Evolutionary conservation across 2,329 filamentous ascomycete genomes (phyloP), one percentile per base, ranked within the genome.

Genomic region (Cordyceps militaris): DNA sequence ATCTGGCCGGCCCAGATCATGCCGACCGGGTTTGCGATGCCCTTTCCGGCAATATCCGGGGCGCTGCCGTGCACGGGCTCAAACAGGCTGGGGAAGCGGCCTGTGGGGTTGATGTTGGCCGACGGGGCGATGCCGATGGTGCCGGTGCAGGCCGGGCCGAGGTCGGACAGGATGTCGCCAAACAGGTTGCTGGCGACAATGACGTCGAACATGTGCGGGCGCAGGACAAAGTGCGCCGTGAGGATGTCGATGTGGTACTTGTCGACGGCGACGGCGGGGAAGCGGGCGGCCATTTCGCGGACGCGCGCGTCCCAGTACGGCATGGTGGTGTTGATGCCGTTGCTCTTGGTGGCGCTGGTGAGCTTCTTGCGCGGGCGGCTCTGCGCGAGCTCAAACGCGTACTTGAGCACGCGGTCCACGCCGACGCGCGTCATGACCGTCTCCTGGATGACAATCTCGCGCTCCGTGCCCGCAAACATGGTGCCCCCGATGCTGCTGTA

Each of bases 61-160:
- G 87, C 88, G 54, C 67, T 82, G 75, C 86, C 87, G 67, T 91
- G 87, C 56, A 91, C 88, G 4, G 87, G 87, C 73, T 91, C 87
- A 67, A 89, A 91, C 64, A 90, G 78, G 32, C 75, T 79, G 59
- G 82, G 63, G 65, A 81, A 68, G 61, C 76, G 36, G 66, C 79
- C 63, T 0, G 69, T 69, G 0, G 86, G 85, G 62, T 89, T 85
- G 9, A 89, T 75, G 63, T 88, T 89, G 30, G 77, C 82, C 0
- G 86, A 88, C 0, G 87, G 86, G 0, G 86, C 87, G 56, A 90
- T 88, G 1, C 87, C 86, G 62, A 90, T 89, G 0, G 81, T 85
- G 0, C 87, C 87, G 1, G 86, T 85, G 11, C 88, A 74, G 0
- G 86, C 85, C 2, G 87, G 85, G 1, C 86, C 87, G 3, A 90